Percentiles rank a stretch among this genome's conserved stretches.
phyloP scores from a whole-genome alignment of 345 rosid species.

The Camelina hispida region DNA sequence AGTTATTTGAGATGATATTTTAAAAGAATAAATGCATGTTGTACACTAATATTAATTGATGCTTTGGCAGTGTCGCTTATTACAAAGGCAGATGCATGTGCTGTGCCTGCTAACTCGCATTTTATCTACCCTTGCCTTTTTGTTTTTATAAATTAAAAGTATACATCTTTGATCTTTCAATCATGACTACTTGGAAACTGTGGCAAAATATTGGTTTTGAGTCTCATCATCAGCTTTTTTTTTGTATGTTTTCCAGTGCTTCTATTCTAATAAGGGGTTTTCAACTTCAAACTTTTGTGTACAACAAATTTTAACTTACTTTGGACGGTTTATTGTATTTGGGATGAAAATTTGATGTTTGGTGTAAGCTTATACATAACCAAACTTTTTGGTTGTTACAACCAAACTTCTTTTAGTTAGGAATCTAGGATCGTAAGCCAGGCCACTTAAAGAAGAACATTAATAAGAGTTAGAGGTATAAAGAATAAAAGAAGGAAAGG shows the following conservation, averaged over 20 bases:
- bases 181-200: constrained; percentile 31
- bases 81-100: constrained; percentile 45
- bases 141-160: background rate
- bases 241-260: background rate
- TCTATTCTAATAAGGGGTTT: background rate
- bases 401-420: background rate
- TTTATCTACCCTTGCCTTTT: background rate
- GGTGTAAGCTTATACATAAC: background rate
- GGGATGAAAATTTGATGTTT: too few relatives aligned
- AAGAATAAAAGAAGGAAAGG: constrained; percentile 33
- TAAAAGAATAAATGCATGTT: background rate
- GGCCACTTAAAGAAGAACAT: background rate
- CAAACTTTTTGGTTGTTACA: background rate
- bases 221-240: background rate
- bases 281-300: background rate
- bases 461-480: background rate
- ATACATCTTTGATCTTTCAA: background rate
- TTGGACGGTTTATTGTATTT: background rate
- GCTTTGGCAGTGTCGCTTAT: constrained; percentile 37
- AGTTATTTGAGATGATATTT: background rate
- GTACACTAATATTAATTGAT: constrained; percentile 7
- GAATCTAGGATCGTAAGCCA: background rate
- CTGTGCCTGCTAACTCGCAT: constrained; percentile 33
- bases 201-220: constrained; percentile 12
- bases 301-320: background rate